Percentiles rank a stretch among this genome's conserved stretches.
Evolutionary conservation across 352 stramenopile genomes (phyloP).

Genomic region (Phytophthora europaea): DNA sequence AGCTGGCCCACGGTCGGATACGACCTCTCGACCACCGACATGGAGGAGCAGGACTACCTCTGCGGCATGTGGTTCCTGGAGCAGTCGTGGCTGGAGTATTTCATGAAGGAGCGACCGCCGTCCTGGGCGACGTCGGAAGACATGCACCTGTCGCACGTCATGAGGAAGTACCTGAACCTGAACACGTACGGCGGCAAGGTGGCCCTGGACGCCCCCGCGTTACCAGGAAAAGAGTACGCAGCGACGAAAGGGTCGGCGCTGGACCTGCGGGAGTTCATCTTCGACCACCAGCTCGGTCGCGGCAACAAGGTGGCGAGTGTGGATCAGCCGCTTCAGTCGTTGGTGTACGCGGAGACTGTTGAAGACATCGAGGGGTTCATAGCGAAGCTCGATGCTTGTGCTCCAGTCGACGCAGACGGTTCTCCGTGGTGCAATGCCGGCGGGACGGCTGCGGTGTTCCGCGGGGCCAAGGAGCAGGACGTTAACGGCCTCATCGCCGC

Average conservation of each 20-base stretch:
- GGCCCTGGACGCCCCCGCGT: constrained; percentile 38
- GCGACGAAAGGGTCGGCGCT: constrained; percentile 57
- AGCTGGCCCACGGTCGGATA: background rate
- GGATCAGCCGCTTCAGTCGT: constrained; percentile 49
- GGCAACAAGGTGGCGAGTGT: constrained; percentile 70
- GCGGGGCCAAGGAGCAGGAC: constrained; percentile 58
- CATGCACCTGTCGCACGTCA: constrained; percentile 72
- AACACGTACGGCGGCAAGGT: constrained; percentile 69
- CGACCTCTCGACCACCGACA: background rate
- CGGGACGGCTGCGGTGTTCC: constrained; percentile 62
- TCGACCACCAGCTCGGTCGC: constrained; percentile 65
- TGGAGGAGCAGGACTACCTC: constrained; percentile 52
- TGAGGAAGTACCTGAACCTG: constrained; percentile 69
- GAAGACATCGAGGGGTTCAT: constrained; percentile 53
- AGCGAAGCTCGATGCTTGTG: constrained; percentile 45
- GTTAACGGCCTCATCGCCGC: constrained; percentile 47
- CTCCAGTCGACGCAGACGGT: background rate
- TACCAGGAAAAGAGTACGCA: constrained; percentile 42
- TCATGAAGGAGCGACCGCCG: constrained; percentile 53
- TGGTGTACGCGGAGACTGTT: constrained; percentile 64
- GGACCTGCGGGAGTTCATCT: constrained; percentile 64
- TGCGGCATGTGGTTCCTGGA: constrained; percentile 66
- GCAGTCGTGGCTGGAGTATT: constrained; percentile 65
- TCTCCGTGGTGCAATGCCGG: constrained; percentile 48
- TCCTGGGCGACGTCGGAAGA: constrained; percentile 58